A percentile compares a stretch with the other conserved stretches of the same genome.
Conservation (phyloP, 1,139 yeast species). For the Suhomyces atakaporum region DNA sequence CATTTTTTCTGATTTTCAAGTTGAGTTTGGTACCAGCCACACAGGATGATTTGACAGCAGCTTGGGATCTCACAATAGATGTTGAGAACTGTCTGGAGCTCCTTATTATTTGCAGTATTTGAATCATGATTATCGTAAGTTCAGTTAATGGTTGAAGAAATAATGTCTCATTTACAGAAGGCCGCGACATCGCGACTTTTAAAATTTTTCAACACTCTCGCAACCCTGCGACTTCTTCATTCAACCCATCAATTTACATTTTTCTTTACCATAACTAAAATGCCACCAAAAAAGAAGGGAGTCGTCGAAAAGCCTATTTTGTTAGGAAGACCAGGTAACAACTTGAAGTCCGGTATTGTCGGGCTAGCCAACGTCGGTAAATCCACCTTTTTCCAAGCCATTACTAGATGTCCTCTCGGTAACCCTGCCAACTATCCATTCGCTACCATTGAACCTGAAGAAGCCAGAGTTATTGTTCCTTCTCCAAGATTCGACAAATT, state of each 20-base stretch:
- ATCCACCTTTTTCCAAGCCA: slow-evolving; percentile 87
- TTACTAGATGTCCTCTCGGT: slow-evolving; percentile 88
- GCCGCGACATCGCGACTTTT: slow-evolving; percentile 9
- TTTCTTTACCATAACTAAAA: slow-evolving; percentile 24
- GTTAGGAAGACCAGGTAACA: slow-evolving; percentile 98
- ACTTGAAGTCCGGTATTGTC: slow-evolving; percentile 93
- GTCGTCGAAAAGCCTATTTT: slow-evolving; percentile 82
- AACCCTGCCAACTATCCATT: slow-evolving; percentile 98
- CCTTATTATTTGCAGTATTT: slow-evolving; percentile 8
- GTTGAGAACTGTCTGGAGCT: slow-evolving; percentile 13
- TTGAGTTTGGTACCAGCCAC: slow-evolving; percentile 80
- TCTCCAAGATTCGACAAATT: slow-evolving; percentile 84
- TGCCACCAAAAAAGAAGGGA: slow-evolving; percentile 95
- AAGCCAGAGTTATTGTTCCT: slow-evolving; percentile 96
- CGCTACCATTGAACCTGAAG: slow-evolving; percentile 99
- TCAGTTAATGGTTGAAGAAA: slow-evolving; percentile 1
- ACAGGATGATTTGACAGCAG: slow-evolving; percentile 43
- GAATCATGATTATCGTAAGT: slow-evolving; percentile 5
- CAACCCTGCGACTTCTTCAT: slow-evolving; percentile 2
- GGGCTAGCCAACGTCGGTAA: slow-evolving; percentile 97
- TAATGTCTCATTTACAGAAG: slow-evolving; percentile 5
- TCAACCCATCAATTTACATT: slow-evolving; percentile 1
- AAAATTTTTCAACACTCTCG: slow-evolving; percentile 9
- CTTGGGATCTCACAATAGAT: slow-evolving; percentile 13
- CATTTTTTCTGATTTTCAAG: slow-evolving; percentile 73